phyloP scores from a whole-genome alignment of 306 rosid species.

The Amphicarpaea edgeworthii region DNA sequence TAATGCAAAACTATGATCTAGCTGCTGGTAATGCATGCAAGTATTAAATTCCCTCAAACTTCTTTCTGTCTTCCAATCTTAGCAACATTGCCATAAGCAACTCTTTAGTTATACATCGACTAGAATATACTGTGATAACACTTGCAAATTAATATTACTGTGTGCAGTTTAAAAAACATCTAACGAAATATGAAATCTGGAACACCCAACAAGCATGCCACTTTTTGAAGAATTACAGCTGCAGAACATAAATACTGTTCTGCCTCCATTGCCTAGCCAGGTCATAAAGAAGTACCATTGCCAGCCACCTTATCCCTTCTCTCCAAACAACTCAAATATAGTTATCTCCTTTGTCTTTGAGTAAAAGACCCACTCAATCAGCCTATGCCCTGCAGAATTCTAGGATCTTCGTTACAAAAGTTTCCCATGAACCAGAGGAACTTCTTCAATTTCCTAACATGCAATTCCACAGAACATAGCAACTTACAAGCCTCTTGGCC shows the following conservation, averaged over 20 bases:
- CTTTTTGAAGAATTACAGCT: slow-evolving; percentile 38
- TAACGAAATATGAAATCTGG: slow-evolving; percentile 20
- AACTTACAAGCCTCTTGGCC: slow-evolving; percentile 20
- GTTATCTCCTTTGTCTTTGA: not conserved
- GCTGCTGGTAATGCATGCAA: not conserved
- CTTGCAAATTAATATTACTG: slow-evolving; percentile 19
- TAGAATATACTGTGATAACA: not conserved
- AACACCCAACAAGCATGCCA: slow-evolving; percentile 40
- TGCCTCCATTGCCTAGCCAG: slow-evolving; percentile 21
- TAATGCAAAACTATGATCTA: slow-evolving; percentile 19
- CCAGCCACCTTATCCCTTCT: slow-evolving; percentile 20
- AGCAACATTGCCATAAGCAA: not conserved
- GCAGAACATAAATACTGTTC: slow-evolving; percentile 14
- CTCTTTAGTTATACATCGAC: not conserved
- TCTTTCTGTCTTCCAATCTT: slow-evolving; percentile 12
- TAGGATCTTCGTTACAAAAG: slow-evolving; percentile 17
- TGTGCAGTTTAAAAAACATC: not conserved
- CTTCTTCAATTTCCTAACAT: slow-evolving; percentile 10
- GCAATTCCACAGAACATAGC: slow-evolving; percentile 31
- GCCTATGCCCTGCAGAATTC: slow-evolving; percentile 10
- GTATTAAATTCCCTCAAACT: not conserved
- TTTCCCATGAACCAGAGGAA: slow-evolving; percentile 23
- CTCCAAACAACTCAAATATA: slow-evolving; percentile 14
- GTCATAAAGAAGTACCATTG: slow-evolving; percentile 14
- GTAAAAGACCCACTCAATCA: slow-evolving; percentile 39